Percentiles rank a stretch among this genome's conserved stretches.
These are phyloP conservation scores for Candida glucosophila DNA, from an alignment of 1,139 yeast genomes.

Conservation along the genomic window DNA sequence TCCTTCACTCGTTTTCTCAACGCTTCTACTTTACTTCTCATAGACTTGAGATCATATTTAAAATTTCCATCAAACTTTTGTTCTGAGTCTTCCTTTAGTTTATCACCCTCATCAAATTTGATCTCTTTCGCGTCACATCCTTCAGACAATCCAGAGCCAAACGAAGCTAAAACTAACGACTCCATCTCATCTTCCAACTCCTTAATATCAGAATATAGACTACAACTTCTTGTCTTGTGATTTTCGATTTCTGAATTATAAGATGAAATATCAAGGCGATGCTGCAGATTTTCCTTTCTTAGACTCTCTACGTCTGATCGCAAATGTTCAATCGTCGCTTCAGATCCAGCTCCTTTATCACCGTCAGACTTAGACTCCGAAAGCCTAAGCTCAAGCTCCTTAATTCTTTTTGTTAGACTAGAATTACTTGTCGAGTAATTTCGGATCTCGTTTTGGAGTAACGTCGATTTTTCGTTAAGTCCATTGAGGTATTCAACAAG, in stretches of 20 bases:
- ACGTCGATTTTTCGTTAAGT: conserved; percentile 48
- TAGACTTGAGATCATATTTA: too few relatives aligned
- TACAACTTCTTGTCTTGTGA: background rate
- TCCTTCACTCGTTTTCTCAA: too few relatives aligned
- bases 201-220: conserved; percentile 3
- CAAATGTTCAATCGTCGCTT: conserved; percentile 1
- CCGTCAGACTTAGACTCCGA: too few relatives aligned
- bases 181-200: conserved; percentile 2
- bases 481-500: conserved; percentile 66
- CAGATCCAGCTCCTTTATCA: too few relatives aligned
- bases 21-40: too few relatives aligned
- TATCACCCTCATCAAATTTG: conserved; percentile 4
- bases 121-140: too few relatives aligned
- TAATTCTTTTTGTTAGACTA: conserved; percentile 13
- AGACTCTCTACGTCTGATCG: conserved; percentile 1
- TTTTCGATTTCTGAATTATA: background rate
- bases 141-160: too few relatives aligned
- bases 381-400: too few relatives aligned
- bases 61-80: too few relatives aligned
- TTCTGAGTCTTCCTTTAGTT: conserved; percentile 2
- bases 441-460: conserved; percentile 49
- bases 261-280: too few relatives aligned
- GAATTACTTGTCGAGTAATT: conserved; percentile 11
- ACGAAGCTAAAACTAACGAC: background rate
- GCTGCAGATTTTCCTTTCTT: conserved; percentile 2